Conservation (phyloP, 2,329 filamentous ascomycete genomes). For the Xenoacremonium recifei region DNA sequence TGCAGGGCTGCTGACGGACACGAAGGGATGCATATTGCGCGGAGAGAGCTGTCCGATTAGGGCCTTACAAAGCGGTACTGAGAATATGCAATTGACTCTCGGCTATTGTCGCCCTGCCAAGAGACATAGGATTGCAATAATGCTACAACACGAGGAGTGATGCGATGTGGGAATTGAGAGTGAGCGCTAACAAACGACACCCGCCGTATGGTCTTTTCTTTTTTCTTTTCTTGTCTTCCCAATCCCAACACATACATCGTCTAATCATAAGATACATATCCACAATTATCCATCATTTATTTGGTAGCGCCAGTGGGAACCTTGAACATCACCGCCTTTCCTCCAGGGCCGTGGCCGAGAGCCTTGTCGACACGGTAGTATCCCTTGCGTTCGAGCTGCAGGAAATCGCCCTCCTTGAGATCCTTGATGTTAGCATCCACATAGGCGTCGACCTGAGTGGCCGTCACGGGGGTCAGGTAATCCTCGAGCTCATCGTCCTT, state of each 20-base stretch:
- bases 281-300: slow-evolving; percentile 2
- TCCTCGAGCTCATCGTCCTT: slow-evolving; percentile 85
- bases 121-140: no score
- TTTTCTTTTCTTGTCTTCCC: no score
- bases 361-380: slow-evolving; percentile 84
- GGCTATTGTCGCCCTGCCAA: no score
- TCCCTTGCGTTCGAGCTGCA: slow-evolving; percentile 92
- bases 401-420: slow-evolving; percentile 84
- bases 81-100: no score
- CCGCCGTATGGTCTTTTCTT: no score
- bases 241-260: slow-evolving; percentile 5
- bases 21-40: no score
- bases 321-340: slow-evolving; percentile 54
- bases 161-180: no score
- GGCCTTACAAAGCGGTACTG: no score
- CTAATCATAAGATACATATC: slow-evolving; percentile 5
- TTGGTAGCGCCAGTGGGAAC: slow-evolving; percentile 55
- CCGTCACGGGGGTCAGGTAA: slow-evolving; percentile 74
- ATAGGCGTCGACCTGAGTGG: slow-evolving; percentile 69
- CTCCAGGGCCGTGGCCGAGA: slow-evolving; percentile 47
- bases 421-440: slow-evolving; percentile 78
- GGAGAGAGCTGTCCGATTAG: no score
- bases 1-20: background rate
- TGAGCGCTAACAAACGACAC: no score
- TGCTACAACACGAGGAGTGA: no score